phyloP scores from a whole-genome alignment of 306 rosid species.

The Castanea mollissima region DNA sequence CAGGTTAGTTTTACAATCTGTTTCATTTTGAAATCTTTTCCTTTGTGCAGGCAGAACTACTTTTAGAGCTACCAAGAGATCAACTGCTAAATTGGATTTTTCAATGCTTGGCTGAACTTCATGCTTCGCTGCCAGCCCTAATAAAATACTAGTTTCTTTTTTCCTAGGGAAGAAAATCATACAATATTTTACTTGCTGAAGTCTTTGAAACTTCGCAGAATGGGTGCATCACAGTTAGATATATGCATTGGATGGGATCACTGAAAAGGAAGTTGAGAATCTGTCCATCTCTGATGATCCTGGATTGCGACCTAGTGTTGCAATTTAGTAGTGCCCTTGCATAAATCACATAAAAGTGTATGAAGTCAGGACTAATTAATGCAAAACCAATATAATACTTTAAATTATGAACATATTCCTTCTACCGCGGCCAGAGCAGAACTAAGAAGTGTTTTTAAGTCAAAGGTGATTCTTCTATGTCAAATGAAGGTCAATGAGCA shows the following conservation, averaged over 20 bases:
- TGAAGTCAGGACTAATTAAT: constrained; percentile 20
- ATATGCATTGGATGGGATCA: constrained; percentile 2
- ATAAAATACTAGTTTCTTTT: constrained; percentile 59
- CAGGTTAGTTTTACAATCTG: neutral
- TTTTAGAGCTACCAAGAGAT: constrained; percentile 88
- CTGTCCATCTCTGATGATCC: neutral
- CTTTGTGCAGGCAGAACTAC: constrained; percentile 82
- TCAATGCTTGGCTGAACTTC: constrained; percentile 87
- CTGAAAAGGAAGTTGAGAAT: constrained; percentile 7
- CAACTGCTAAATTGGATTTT: constrained; percentile 92
- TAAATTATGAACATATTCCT: neutral
- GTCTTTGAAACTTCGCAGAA: constrained; percentile 18
- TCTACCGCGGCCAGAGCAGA: neutral
- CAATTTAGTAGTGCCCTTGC: constrained; percentile 27
- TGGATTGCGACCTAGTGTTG: neutral
- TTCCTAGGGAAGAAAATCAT: too few species aligned
- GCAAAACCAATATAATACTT: constrained; percentile 11
- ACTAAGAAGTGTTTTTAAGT: neutral
- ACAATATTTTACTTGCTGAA: constrained; percentile 8
- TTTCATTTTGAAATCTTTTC: constrained; percentile 8
- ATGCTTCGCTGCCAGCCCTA: constrained; percentile 85
- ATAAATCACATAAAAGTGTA: constrained; percentile 17
- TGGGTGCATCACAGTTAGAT: constrained; percentile 3
- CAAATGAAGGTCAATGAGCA: neutral
- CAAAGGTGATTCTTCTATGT: neutral